Conservation (phyloP, 1,139 yeast genomes). For the Torulaspora globosa region DNA sequence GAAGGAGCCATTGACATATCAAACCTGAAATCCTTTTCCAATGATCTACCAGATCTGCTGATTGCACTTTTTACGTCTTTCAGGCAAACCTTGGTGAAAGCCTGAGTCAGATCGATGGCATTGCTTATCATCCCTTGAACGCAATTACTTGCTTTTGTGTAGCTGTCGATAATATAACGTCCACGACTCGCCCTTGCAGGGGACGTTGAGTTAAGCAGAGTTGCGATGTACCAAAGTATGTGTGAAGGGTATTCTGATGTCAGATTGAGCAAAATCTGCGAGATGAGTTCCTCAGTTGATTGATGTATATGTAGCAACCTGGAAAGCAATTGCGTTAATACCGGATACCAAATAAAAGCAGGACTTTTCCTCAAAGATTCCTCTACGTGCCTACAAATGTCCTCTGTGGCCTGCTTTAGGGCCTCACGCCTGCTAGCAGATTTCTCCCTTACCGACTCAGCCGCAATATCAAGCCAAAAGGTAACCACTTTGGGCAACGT, state of each 20-base stretch:
- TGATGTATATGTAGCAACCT: conserved; percentile 65
- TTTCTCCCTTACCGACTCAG: conserved; percentile 30
- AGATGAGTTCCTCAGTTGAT: conserved; percentile 54
- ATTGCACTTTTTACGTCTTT: conserved; percentile 31
- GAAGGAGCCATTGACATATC: conserved; percentile 50
- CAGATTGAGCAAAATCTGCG: conserved; percentile 53
- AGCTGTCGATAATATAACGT: conserved; percentile 40
- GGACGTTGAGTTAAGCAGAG: conserved; percentile 68
- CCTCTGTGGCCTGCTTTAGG: conserved; percentile 25
- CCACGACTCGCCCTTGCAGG: conserved; percentile 54
- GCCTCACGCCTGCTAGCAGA: conserved; percentile 30
- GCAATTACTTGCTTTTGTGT: conserved; percentile 18
- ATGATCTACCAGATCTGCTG: conserved; percentile 37
- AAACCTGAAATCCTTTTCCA: conserved; percentile 49
- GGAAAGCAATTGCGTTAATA: conserved; percentile 80
- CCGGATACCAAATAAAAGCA: conserved; percentile 72
- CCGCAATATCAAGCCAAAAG: conserved; percentile 85
- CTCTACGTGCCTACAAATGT: conserved; percentile 45
- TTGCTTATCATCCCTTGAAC: conserved; percentile 15
- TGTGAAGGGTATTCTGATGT: conserved; percentile 71
- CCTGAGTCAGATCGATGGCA: conserved; percentile 27
- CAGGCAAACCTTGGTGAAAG: conserved; percentile 34
- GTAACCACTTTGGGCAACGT: conserved; percentile 86
- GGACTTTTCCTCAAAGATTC: conserved; percentile 49
- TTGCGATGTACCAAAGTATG: conserved; percentile 78